These are phyloP conservation scores for Venturia carpophila DNA, from an alignment of 2,329 filamentous ascomycete genomes.

Conservation along the genomic window DNA sequence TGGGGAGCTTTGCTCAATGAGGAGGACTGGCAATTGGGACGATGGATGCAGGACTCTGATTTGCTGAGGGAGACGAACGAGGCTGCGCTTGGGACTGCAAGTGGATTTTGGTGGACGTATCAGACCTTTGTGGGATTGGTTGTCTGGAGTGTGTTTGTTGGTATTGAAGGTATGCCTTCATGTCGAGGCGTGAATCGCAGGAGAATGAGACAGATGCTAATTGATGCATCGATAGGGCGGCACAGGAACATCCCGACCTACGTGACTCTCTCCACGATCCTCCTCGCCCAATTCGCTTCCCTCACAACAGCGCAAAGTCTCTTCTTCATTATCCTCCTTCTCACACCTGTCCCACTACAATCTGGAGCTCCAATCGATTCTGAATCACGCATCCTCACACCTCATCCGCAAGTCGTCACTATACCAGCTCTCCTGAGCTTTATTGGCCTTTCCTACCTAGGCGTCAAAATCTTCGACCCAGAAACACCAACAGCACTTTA, in stretches of 20 bases:
- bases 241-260: constrained; percentile 47
- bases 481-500: background rate
- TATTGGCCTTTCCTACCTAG: constrained; percentile 7
- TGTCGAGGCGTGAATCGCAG: too few species aligned
- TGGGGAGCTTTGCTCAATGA: background rate
- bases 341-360: constrained; percentile 45
- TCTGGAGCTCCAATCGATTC: constrained; percentile 26
- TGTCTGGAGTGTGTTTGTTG: constrained; percentile 50
- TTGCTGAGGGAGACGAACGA: constrained; percentile 47
- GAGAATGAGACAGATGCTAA: background rate
- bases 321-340: constrained; percentile 52
- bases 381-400: constrained; percentile 29
- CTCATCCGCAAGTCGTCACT: constrained; percentile 27
- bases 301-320: constrained; percentile 56
- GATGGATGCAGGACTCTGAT: constrained; percentile 49
- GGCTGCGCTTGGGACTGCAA: constrained; percentile 47
- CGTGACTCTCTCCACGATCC: constrained; percentile 47
- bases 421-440: constrained; percentile 11
- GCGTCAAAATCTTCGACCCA: background rate
- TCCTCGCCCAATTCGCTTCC: constrained; percentile 51
- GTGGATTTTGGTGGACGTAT: constrained; percentile 55
- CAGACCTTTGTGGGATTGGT: constrained; percentile 50
- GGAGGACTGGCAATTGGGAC: constrained; percentile 34
- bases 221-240: constrained; percentile 30
- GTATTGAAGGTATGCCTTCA: constrained; percentile 43